These are phyloP conservation scores for Apiospora arundinis DNA, from an alignment of 2,329 filamentous ascomycete species.

Conservation along the genomic window DNA sequence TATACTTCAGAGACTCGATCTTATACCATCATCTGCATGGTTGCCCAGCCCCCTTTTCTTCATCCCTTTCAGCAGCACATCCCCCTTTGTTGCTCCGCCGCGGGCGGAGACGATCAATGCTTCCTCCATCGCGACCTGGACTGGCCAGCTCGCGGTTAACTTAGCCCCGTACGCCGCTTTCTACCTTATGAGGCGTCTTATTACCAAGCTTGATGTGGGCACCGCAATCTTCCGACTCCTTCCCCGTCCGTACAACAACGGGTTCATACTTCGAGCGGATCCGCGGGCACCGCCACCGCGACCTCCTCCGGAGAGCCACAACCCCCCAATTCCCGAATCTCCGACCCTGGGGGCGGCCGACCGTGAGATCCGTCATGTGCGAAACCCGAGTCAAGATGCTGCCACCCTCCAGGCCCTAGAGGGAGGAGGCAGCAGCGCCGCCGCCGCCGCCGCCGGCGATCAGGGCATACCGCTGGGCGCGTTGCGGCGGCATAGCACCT, in stretches of 20 bases:
- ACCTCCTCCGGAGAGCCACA: constrained; percentile 5
- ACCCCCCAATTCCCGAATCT: constrained; percentile 32
- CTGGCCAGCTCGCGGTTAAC: constrained; percentile 48
- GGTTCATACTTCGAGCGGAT: neutral
- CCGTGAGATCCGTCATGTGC: constrained; percentile 38
- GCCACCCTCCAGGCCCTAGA: constrained; percentile 39
- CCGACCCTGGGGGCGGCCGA: constrained; percentile 40
- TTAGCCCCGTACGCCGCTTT: constrained; percentile 55
- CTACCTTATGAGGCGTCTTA: constrained; percentile 43
- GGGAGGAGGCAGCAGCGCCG: constrained; percentile 30
- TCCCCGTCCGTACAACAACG: neutral
- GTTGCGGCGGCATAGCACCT: constrained; percentile 51
- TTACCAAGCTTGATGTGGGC: neutral
- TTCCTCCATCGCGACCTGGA: constrained; percentile 50
- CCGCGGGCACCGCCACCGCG: neutral
- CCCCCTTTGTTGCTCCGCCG: constrained; percentile 56
- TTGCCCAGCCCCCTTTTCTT: constrained; percentile 58
- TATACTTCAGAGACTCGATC: constrained; percentile 58
- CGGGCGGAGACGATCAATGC: constrained; percentile 46
- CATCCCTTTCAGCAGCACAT: constrained; percentile 59
- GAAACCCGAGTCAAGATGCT: constrained; percentile 31
- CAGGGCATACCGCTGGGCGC: constrained; percentile 38
- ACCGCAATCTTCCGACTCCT: neutral
- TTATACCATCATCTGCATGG: constrained; percentile 48
- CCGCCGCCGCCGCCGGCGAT: constrained; percentile 29